Evolutionary conservation across 352 stramenopile species (phyloP), one percentile per base, ranked within the genome.

Genomic region (Globisporangium recalcitrans): DNA sequence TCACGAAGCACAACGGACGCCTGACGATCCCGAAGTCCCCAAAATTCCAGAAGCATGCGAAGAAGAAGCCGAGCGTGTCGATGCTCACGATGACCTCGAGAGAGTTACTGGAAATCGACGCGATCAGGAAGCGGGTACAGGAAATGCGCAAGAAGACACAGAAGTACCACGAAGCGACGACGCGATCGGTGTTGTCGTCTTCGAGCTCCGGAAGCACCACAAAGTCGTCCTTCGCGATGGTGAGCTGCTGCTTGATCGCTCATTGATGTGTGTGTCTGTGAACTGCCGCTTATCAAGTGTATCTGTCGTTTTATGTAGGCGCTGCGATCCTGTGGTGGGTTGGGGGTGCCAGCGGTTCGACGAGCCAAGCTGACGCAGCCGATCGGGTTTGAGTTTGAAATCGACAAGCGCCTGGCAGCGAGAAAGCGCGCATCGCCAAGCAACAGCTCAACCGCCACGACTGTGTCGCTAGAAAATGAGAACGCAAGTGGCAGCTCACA

Each of bases 1-100:
- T 81, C 44, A 71, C 76, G 44, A 85, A 85, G 65, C 70, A 80
- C 44, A 85, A 82, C 26, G 76, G 76, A 1, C 74, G 72, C 5
- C 69, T 91, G 26, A 91, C 82, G 47, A 80, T 91, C 48, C 82
- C 82, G 8, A 67, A 80, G 64, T 88, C 78, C 47, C 82, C 82
- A 29, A 88, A 91, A 61, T 82, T 91, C 51, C 71, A 75, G 29
- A 52, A 58, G n/a, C 48, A 67, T 19, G 40, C 70, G 3, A 78
- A 73, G 51, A 82, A 73, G 58, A 52, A 52, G 3, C 53, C 77
- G 16, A 63, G 67, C 42, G 75, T 74, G 5, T 69, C 70, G 21
- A 73, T 76, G 69, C 67, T 91, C 29, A 91, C 80, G 24, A 71
- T 70, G 56, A 91, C 82, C 54, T 90, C 82, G n/a, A 77, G 80